Conservation (phyloP, 2,329 filamentous ascomycete species). For the Trichoderma asperellum region DNA sequence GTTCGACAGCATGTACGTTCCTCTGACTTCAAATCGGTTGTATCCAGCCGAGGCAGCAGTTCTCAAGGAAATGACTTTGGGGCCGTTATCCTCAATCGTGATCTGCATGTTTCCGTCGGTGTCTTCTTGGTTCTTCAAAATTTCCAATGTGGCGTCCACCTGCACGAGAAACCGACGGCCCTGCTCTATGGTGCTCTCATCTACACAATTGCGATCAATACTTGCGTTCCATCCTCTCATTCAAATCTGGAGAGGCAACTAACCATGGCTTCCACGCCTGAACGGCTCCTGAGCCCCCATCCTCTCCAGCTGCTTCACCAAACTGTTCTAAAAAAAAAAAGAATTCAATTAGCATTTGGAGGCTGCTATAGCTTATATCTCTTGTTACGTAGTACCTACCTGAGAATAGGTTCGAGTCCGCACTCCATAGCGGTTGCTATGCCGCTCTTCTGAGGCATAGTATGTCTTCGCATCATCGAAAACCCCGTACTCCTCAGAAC, state of each 20-base stretch:
- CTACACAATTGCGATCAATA: slow-evolving; percentile 49
- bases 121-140: slow-evolving; percentile 82
- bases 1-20: slow-evolving; percentile 97
- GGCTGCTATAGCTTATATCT: neutral
- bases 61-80: slow-evolving; percentile 84
- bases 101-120: slow-evolving; percentile 96
- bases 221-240: neutral
- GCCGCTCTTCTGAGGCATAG: slow-evolving; percentile 60
- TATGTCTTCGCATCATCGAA: slow-evolving; percentile 64
- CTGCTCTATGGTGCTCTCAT: slow-evolving; percentile 70
- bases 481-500: slow-evolving; percentile 54
- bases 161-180: slow-evolving; percentile 80
- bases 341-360: neutral
- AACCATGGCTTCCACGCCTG: slow-evolving; percentile 63
- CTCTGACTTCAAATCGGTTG: slow-evolving; percentile 87
- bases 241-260: slow-evolving; percentile 30
- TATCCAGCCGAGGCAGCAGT: slow-evolving; percentile 85
- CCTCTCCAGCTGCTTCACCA: slow-evolving; percentile 58
- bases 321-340: slow-evolving; percentile 50
- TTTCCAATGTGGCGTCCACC: slow-evolving; percentile 81
- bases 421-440: slow-evolving; percentile 52
- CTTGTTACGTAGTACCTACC: slow-evolving; percentile 40
- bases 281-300: slow-evolving; percentile 58
- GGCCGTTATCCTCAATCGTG: slow-evolving; percentile 92
- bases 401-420: slow-evolving; percentile 62